Evolutionary conservation across 2,329 filamentous ascomycete genomes (phyloP).

Genomic region (Lasiodiplodia theobromae): DNA sequence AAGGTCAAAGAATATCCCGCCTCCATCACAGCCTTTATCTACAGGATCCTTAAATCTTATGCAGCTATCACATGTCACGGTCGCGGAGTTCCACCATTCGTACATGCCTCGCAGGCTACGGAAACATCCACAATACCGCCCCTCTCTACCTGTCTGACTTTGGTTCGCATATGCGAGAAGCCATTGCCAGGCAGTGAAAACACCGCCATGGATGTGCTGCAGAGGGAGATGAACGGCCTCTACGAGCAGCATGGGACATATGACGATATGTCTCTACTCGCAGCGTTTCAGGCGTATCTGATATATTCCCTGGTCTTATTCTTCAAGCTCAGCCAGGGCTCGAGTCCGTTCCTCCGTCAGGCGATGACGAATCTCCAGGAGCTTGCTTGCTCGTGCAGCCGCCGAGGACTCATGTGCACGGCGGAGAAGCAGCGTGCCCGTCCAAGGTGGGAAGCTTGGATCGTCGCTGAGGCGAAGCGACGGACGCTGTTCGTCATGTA

Average conservation of each 20-base stretch:
- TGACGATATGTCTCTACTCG: constrained; percentile 46
- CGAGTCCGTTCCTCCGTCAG: constrained; percentile 42
- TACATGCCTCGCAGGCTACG: constrained; percentile 51
- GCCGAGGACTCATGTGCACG: constrained; percentile 52
- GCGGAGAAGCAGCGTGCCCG: constrained; percentile 50
- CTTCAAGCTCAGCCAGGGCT: constrained; percentile 40
- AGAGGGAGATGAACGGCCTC: constrained; percentile 27
- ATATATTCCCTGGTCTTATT: constrained; percentile 61
- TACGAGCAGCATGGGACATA: constrained; percentile 31
- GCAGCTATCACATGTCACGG: constrained; percentile 42
- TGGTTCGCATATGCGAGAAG: constrained; percentile 29
- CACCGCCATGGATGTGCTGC: constrained; percentile 11
- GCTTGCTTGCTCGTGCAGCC: constrained; percentile 50
- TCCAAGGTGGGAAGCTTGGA: constrained; percentile 63
- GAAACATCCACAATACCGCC: constrained; percentile 33
- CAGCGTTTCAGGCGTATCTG: constrained; percentile 61
- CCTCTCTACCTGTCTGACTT: constrained; percentile 27
- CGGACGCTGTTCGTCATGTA: constrained; percentile 62
- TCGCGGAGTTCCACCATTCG: constrained; percentile 50
- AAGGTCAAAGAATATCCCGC: constrained; percentile 52
- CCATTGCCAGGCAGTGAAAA: constrained; percentile 23
- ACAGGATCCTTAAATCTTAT: constrained; percentile 55
- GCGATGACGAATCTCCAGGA: constrained; percentile 60
- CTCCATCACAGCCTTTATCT: constrained; percentile 49
- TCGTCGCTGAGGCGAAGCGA: constrained; percentile 60